Conservation (phyloP, 2,329 filamentous ascomycete genomes). For the Neonectria sp. region DNA sequence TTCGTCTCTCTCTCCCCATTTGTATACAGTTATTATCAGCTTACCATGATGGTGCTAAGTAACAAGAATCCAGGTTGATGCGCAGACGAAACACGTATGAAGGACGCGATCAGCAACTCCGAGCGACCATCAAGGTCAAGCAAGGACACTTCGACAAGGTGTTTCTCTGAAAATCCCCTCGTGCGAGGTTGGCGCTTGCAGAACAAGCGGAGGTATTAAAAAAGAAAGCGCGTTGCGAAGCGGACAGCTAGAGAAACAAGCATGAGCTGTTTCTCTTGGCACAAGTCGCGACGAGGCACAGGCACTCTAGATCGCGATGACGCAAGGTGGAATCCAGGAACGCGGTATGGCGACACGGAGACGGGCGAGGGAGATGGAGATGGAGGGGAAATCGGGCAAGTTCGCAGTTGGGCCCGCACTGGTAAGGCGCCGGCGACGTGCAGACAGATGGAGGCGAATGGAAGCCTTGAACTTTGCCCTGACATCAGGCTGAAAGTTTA, state of each 20-base stretch:
- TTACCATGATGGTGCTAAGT: conserved; percentile 47
- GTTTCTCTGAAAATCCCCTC: conserved; percentile 31
- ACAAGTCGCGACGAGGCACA: conserved; percentile 43
- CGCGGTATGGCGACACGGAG: conserved; percentile 39
- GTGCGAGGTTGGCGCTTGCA: conserved; percentile 26
- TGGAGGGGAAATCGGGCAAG: conserved; percentile 41
- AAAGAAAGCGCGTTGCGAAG: conserved; percentile 28
- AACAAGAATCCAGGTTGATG: conserved; percentile 29
- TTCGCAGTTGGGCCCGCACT: conserved; percentile 48
- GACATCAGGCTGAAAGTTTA: conserved; percentile 43
- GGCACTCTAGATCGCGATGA: conserved; percentile 39
- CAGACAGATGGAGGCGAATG: conserved; percentile 43
- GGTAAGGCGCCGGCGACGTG: conserved; percentile 47
- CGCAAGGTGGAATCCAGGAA: conserved; percentile 39
- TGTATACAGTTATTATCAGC: conserved; percentile 42
- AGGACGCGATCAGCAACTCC: conserved; percentile 39
- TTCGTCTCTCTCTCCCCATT: conserved; percentile 57
- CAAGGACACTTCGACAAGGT: conserved; percentile 31
- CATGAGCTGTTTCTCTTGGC: conserved; percentile 39
- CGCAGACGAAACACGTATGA: conserved; percentile 31
- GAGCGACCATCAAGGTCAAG: conserved; percentile 34
- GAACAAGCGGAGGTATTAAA: conserved; percentile 16
- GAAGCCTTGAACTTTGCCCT: conserved; percentile 33
- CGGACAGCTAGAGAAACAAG: conserved; percentile 40
- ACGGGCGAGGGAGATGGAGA: conserved; percentile 39